Evolutionary conservation across 176 grass and related monocot species (phyloP), one percentile per base, ranked within the genome.

Genomic region (Pharus latifolius): DNA sequence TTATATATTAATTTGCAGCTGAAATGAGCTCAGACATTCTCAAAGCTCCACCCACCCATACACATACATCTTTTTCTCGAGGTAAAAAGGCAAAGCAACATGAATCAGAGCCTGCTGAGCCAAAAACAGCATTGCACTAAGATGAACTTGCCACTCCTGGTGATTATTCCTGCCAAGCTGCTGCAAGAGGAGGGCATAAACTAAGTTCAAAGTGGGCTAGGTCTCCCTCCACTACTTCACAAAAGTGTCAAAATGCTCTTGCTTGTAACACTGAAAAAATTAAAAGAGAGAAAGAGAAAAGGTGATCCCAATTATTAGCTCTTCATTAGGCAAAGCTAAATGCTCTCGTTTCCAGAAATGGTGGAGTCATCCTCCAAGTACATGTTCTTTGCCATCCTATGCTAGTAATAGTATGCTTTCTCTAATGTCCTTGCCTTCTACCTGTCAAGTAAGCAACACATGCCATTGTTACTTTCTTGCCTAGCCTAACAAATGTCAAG

Each of bases 141-240:
- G 52, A 40, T 28, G 65, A 44, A 66, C 64, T 84, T 88, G 62
- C 86, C 76, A 80, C 16, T 80, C 73, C 23, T 72, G 85, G 80
- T 66, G 60, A 66, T 74, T 81, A 81, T 81, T 73, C 78, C 50
- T 74, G 49, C 50, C 59, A 73, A 49, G 49, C 67, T n/a, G 58
- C 16, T 38, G 78, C 58, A 80, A 72, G 34, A 63, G 57, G 66
- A 42, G 57, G 38, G 41, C 43, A 81, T 81, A 81, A 74, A 59
- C 51, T 74, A 74, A 24, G 16, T 17, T 59, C 70, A 60, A 38
- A 74, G 79, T 82, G 70, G 79, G 24, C 32, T 47, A 49, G 51
- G 51, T 53, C 70, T 59, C 23, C 10, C 79, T 74, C 79, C 79
- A 82, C 79, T 74, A 83, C 80, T 70, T 37, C 81, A 65, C 49